Conservation (phyloP, 768 basidiomycete species). For the Mycena crocata region DNA sequence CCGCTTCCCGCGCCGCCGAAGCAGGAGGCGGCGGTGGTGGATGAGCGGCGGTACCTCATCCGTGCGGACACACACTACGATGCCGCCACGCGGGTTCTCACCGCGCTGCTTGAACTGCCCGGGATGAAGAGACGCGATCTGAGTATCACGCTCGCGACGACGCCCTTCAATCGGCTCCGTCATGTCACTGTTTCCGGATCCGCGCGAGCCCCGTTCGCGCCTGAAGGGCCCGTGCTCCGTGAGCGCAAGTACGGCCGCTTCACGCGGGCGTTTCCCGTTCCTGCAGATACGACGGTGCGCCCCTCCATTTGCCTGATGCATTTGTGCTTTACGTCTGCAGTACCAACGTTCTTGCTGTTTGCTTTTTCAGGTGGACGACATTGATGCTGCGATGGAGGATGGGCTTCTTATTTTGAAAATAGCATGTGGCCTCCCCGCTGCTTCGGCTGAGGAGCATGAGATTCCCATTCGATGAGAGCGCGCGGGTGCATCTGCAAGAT, state of each 20-base stretch:
- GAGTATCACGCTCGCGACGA: constrained; percentile 68
- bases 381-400: constrained; percentile 67
- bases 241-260: constrained; percentile 69
- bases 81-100: constrained; percentile 59
- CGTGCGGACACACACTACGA: constrained; percentile 74
- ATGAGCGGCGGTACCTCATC: constrained; percentile 54
- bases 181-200: constrained; percentile 69
- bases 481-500: too few relatives aligned
- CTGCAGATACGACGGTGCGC: constrained; percentile 67
- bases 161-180: constrained; percentile 69
- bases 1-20: constrained; percentile 19
- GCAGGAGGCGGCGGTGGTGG: constrained; percentile 11
- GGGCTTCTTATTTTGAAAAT: constrained; percentile 71
- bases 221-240: constrained; percentile 19
- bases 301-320: constrained; percentile 26
- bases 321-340: constrained; percentile 35
- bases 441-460: constrained; percentile 61
- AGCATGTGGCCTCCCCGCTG: constrained; percentile 58
- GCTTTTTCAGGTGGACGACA: constrained; percentile 61
- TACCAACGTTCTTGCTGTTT: constrained; percentile 23
- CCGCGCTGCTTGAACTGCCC: constrained; percentile 76
- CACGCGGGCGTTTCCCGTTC: constrained; percentile 64
- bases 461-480: constrained; percentile 64
- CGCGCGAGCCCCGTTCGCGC: constrained; percentile 53
- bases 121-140: constrained; percentile 71